Evolutionary conservation across 495 filamentous ascomycete genomes (phyloP).

Genomic region (Alectoria sarmentosa): DNA sequence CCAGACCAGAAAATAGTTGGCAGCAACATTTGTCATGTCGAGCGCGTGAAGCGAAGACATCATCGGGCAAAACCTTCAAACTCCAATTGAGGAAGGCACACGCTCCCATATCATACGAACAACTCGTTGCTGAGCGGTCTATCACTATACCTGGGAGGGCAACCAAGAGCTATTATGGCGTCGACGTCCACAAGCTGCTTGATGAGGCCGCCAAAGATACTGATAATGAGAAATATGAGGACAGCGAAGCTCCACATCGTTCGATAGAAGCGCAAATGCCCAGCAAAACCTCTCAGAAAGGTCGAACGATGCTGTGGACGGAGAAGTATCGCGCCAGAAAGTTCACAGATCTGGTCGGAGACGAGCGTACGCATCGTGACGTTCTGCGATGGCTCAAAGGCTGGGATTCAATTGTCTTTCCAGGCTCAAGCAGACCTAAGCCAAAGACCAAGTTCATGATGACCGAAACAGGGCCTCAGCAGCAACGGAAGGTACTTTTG

Average conservation of each 20-base stretch:
- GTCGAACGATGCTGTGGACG: slow-evolving; percentile 62
- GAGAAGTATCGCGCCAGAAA: slow-evolving; percentile 88
- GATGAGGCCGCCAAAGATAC: slow-evolving; percentile 49
- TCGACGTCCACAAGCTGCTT: slow-evolving; percentile 77
- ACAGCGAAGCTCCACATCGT: slow-evolving; percentile 31
- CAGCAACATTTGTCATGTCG: slow-evolving; percentile 28
- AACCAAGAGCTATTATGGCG: slow-evolving; percentile 81
- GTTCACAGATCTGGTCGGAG: slow-evolving; percentile 89
- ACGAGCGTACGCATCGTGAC: slow-evolving; percentile 86
- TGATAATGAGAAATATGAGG: slow-evolving; percentile 26
- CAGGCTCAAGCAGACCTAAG: slow-evolving; percentile 54
- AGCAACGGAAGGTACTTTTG: slow-evolving; percentile 79
- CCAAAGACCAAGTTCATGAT: slow-evolving; percentile 32
- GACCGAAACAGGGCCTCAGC: slow-evolving; percentile 53
- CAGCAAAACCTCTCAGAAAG: slow-evolving; percentile 37
- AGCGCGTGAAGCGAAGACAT: slow-evolving; percentile 47
- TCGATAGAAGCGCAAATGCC: slow-evolving; percentile 37
- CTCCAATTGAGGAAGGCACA: slow-evolving; percentile 46
- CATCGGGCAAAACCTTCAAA: slow-evolving; percentile 54
- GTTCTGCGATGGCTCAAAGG: slow-evolving; percentile 89
- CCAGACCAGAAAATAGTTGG: slow-evolving; percentile 1
- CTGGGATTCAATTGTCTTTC: slow-evolving; percentile 92
- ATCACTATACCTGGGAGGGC: slow-evolving; percentile 60
- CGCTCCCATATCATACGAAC: slow-evolving; percentile 52
- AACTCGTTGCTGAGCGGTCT: slow-evolving; percentile 62